Conservation (phyloP, 495 filamentous ascomycete genomes). For the Annulohypoxylon maeteangense region DNA sequence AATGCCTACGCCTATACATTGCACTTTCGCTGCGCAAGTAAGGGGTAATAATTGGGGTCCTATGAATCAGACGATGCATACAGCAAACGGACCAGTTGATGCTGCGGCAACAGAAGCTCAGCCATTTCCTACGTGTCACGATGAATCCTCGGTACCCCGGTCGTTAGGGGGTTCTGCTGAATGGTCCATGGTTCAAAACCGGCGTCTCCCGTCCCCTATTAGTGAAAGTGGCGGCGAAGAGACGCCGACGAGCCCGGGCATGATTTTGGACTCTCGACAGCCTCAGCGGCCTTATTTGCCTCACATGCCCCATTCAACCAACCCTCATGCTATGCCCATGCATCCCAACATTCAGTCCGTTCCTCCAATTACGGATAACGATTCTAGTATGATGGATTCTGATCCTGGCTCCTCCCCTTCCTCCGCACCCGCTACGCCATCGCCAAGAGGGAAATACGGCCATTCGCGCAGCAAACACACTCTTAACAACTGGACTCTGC, state of each 20-base stretch:
- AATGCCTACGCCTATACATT: constrained; percentile 66
- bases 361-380: constrained; percentile 36
- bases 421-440: constrained; percentile 48
- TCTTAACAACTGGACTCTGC: constrained; percentile 60
- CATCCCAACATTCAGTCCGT: constrained; percentile 50
- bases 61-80: constrained; percentile 32
- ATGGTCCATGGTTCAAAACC: constrained; percentile 59
- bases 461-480: constrained; percentile 60
- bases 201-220: constrained; percentile 75
- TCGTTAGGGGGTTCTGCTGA: constrained; percentile 55
- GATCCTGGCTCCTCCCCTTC: constrained; percentile 44
- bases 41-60: constrained; percentile 56
- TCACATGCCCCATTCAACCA: constrained; percentile 50
- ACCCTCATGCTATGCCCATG: constrained; percentile 42
- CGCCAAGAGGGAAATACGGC: constrained; percentile 49
- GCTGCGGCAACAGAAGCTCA: constrained; percentile 46
- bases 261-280: constrained; percentile 51
- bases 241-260: constrained; percentile 47
- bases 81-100: constrained; percentile 40
- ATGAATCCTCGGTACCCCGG: constrained; percentile 47
- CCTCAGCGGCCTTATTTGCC: constrained; percentile 43
- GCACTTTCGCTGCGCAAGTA: constrained; percentile 58
- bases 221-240: constrained; percentile 71
- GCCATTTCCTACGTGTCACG: constrained; percentile 34
- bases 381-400: constrained; percentile 48